These are phyloP conservation scores for Plasmodium cynomolgi DNA, from an alignment of 169 alveolate genomes.

Conservation along the genomic window DNA sequence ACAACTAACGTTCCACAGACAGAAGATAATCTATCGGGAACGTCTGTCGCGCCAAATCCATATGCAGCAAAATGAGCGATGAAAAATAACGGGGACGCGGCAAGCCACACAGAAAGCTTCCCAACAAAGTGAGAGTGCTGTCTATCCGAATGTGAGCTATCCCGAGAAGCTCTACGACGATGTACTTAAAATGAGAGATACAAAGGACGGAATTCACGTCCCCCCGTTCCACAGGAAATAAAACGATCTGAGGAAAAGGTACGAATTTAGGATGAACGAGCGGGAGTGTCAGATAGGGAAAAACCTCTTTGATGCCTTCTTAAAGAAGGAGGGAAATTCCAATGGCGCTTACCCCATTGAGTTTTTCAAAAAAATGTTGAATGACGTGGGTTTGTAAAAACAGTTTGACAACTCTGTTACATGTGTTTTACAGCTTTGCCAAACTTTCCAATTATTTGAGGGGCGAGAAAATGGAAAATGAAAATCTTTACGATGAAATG, in stretches of 20 bases:
- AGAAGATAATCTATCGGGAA: background rate
- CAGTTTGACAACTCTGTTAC: background rate
- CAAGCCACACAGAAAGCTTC: background rate
- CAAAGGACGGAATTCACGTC: background rate
- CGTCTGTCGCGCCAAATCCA: no score
- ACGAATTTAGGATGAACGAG: background rate
- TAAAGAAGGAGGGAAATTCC: background rate
- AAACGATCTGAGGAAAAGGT: background rate
- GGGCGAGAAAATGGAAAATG: background rate
- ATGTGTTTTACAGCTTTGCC: background rate
- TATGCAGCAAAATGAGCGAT: no score
- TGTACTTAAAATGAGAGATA: background rate
- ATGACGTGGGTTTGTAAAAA: background rate
- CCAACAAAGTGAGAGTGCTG: background rate
- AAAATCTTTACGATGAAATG: no score
- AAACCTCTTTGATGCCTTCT: background rate
- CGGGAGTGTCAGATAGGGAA: conserved; percentile 3
- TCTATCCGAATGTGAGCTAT: background rate
- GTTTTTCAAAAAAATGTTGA: conserved; percentile 14
- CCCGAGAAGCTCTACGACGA: background rate
- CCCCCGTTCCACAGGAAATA: conserved; percentile 9
- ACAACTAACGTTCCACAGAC: no score
- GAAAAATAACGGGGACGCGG: background rate
- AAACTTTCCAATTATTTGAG: background rate
- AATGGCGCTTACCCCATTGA: background rate